These are phyloP conservation scores for Fusarium proliferatum DNA, from an alignment of 2,329 filamentous ascomycete species.

Conservation along the genomic window DNA sequence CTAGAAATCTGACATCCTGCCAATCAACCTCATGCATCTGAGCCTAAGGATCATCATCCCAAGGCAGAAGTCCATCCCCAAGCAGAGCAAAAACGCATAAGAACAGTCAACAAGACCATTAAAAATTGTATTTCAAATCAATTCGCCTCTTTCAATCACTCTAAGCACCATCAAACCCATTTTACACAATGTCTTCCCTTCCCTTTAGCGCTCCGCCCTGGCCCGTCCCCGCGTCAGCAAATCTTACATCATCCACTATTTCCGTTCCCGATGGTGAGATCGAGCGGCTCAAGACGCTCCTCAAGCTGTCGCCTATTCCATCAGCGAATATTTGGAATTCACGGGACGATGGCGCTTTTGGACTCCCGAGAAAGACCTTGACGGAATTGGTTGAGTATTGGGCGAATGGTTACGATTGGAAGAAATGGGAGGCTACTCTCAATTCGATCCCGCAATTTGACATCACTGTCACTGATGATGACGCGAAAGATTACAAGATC, in stretches of 20 bases:
- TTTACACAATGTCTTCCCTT: background rate
- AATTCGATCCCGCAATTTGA: conserved; percentile 32
- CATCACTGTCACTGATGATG: conserved; percentile 13
- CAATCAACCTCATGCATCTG: background rate
- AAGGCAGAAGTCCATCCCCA: background rate
- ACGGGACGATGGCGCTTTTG: background rate
- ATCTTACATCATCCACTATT: conserved; percentile 18
- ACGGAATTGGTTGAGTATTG: background rate
- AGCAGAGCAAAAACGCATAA: background rate
- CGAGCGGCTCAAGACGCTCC: conserved; percentile 2
- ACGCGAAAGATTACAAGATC: conserved; percentile 6
- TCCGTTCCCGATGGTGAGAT: background rate
- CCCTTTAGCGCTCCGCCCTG: background rate
- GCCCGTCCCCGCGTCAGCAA: conserved; percentile 9
- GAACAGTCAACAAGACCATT: background rate
- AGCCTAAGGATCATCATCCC: background rate
- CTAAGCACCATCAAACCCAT: rapidly evolving
- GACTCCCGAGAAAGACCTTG: background rate
- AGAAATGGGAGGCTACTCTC: conserved; percentile 28
- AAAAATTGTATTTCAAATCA: background rate
- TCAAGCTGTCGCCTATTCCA: conserved; percentile 4
- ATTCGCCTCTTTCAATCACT: rapidly evolving
- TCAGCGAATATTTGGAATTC: conserved; percentile 4
- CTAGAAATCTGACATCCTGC: background rate
- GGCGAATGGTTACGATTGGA: conserved; percentile 11